Evolutionary conservation across 2,329 filamentous ascomycete genomes (phyloP).

Genomic region (Diaporthe caulivora): DNA sequence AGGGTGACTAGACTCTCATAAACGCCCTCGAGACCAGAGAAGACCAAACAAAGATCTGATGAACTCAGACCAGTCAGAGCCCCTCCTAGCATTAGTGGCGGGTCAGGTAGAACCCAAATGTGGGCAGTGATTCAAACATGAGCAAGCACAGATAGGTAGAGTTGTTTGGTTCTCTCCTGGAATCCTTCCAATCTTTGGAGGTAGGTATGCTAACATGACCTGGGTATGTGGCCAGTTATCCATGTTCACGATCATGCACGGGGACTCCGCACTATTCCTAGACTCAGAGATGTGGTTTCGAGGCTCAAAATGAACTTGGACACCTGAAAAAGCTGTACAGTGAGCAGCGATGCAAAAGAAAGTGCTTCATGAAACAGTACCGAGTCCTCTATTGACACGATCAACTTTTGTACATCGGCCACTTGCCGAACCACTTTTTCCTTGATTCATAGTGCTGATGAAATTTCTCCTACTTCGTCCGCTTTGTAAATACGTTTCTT

Average conservation of each 20-base stretch:
- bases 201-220: background rate
- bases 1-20: background rate
- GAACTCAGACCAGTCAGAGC: background rate
- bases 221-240: background rate
- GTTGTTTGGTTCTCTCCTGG: background rate
- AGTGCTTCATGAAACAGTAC: slow-evolving; percentile 11
- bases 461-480: slow-evolving; percentile 32
- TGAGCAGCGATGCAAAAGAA: background rate
- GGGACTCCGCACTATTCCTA: background rate
- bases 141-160: background rate
- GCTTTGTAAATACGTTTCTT: slow-evolving; percentile 35
- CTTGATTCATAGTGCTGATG: slow-evolving; percentile 23
- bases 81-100: background rate
- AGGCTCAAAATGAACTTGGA: background rate
- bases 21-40: background rate
- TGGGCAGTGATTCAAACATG: background rate
- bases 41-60: background rate
- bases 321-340: background rate
- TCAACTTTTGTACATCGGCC: slow-evolving; percentile 39
- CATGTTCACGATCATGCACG: background rate
- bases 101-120: background rate
- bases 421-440: slow-evolving; percentile 27
- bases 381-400: slow-evolving; percentile 37
- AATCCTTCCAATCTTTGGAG: background rate
- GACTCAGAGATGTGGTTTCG: background rate